Evolutionary conservation across 2,329 filamentous ascomycete genomes (phyloP).

Genomic region (Xylariaceae sp.): DNA sequence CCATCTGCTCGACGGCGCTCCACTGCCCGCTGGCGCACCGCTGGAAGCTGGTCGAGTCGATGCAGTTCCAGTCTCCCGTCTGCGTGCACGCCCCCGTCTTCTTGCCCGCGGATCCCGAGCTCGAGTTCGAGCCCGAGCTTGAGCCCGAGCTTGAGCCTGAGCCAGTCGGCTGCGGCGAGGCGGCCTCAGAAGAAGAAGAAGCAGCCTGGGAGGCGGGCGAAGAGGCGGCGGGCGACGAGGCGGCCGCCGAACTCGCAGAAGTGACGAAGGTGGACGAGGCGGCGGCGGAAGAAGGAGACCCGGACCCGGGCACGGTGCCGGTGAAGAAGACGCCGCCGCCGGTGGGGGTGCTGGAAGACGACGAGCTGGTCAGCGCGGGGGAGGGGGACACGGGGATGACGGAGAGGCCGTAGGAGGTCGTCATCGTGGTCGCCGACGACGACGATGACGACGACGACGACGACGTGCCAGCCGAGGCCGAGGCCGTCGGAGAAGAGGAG

Average conservation of each 20-base stretch:
- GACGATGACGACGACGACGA: constrained; percentile 1
- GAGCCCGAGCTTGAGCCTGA: constrained; percentile 8
- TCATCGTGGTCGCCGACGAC: constrained; percentile 1
- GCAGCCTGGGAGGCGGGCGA: constrained; percentile 7
- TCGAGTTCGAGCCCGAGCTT: too few species aligned
- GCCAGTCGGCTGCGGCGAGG: constrained; percentile 12
- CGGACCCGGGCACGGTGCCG: constrained; percentile 5
- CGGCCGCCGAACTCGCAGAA: constrained; percentile 4
- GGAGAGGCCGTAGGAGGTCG: constrained; percentile 8
- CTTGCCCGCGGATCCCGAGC: constrained; percentile 9
- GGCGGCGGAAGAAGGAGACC: too few species aligned
- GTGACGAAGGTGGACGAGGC: not conserved
- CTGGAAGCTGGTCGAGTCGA: constrained; percentile 49
- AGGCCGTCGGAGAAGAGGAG: not conserved
- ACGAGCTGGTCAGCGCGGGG: not conserved
- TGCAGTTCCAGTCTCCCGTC: constrained; percentile 54
- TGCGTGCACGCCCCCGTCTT: constrained; percentile 33
- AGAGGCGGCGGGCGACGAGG: constrained; percentile 6
- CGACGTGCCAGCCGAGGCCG: constrained; percentile 1
- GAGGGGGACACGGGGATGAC: constrained; percentile 14
- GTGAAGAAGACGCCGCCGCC: constrained; percentile 39
- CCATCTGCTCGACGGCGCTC: constrained; percentile 41
- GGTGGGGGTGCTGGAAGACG: constrained; percentile 12
- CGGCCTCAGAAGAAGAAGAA: constrained; percentile 8
- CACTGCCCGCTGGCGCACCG: constrained; percentile 54